phyloP scores from a whole-genome alignment of 257 asterid genomes.

The Salvia splendens region DNA sequence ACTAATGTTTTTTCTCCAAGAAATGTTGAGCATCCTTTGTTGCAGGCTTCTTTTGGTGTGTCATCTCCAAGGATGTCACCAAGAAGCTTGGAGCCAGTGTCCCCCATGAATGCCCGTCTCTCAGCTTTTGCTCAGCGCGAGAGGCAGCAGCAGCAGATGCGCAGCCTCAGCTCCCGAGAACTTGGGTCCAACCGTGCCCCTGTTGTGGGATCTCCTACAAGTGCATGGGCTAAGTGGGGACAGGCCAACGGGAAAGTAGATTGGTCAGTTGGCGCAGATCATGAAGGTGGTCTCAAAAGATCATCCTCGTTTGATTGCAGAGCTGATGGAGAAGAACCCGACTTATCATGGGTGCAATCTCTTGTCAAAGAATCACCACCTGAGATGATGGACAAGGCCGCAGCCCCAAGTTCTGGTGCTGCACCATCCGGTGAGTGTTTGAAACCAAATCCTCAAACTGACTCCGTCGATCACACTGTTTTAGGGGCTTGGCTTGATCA shows the following conservation, averaged over 20 bases:
- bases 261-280: constrained; percentile 74
- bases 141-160: constrained; percentile 64
- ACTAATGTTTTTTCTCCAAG: constrained; percentile 74
- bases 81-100: constrained; percentile 67
- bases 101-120: constrained; percentile 72
- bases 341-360: constrained; percentile 96
- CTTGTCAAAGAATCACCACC: constrained; percentile 95
- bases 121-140: constrained; percentile 67
- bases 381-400: constrained; percentile 72
- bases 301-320: constrained; percentile 38
- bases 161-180: constrained; percentile 69
- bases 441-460: constrained; percentile 52
- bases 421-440: constrained; percentile 87
- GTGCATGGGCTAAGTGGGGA: constrained; percentile 72
- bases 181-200: constrained; percentile 53
- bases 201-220: constrained; percentile 53
- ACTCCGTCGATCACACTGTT: constrained; percentile 70
- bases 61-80: constrained; percentile 91
- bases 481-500: constrained; percentile 94
- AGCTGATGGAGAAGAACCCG: constrained; percentile 60
- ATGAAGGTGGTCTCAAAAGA: constrained; percentile 41
- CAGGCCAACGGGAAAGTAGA: constrained; percentile 58
- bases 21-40: constrained; percentile 63
- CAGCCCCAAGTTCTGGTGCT: constrained; percentile 51
- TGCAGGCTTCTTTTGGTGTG: constrained; percentile 75